These are phyloP conservation scores for Lupinus albus DNA, from an alignment of 306 rosid species.

Conservation along the genomic window DNA sequence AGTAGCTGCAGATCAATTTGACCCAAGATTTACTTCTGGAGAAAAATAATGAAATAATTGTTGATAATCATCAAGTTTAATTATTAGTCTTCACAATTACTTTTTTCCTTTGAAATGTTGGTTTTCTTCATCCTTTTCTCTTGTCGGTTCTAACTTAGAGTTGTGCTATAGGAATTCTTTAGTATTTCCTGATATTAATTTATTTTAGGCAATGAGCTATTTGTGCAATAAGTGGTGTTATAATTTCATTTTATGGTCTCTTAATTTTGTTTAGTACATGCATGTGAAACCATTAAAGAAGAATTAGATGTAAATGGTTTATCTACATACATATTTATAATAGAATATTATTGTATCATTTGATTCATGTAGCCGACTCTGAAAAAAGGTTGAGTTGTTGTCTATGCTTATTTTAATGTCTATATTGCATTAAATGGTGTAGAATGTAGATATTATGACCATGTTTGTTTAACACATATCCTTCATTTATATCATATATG, in stretches of 20 bases:
- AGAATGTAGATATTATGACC: too few relatives aligned
- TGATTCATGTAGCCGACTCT: too few relatives aligned
- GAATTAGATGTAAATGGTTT: too few relatives aligned
- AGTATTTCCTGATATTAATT: conserved; percentile 46
- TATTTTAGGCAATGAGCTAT: conserved; percentile 43
- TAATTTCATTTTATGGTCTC: conserved; percentile 34
- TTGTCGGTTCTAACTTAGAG: conserved; percentile 47
- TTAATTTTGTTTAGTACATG: conserved; percentile 8
- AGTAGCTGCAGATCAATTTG: conserved; percentile 45
- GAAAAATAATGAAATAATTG: conserved; percentile 25
- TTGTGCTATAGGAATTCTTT: conserved; percentile 50
- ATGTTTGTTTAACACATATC: too few relatives aligned
- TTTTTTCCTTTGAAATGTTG: conserved; percentile 22
- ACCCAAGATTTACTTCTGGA: conserved; percentile 42
- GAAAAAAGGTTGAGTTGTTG: too few relatives aligned
- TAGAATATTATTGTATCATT: too few relatives aligned
- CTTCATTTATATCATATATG: too few relatives aligned
- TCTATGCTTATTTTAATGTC: conserved; percentile 20
- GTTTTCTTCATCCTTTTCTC: conserved; percentile 36
- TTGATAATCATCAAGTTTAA: conserved; percentile 43
- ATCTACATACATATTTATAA: too few relatives aligned
- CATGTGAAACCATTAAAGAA: too few relatives aligned
- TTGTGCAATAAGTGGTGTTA: conserved; percentile 42
- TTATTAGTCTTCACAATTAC: conserved; percentile 40
- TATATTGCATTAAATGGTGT: conserved; percentile 19